Evolutionary conservation across 2,329 filamentous ascomycete genomes (phyloP).

Genomic region (Pleomassaria siparia): DNA sequence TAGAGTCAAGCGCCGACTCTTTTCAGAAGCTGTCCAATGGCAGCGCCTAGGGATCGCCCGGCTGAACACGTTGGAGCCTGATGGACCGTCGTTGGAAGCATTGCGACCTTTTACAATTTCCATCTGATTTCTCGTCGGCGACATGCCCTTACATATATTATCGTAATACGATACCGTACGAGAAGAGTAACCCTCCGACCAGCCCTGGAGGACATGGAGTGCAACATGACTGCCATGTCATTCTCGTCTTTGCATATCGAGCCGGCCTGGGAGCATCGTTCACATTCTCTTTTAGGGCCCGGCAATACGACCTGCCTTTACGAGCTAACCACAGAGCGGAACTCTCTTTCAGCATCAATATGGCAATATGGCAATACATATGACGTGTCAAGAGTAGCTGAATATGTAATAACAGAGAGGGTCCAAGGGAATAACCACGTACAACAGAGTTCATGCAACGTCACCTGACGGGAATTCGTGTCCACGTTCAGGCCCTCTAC

Average conservation of each 20-base stretch:
- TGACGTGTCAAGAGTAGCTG: constrained; percentile 9
- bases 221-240: too few species aligned
- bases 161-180: too few species aligned
- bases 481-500: constrained; percentile 5
- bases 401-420: too few species aligned
- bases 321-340: constrained; percentile 1
- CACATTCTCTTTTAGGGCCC: constrained; percentile 6
- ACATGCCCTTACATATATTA: neutral
- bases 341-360: constrained; percentile 3
- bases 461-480: constrained; percentile 6
- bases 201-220: too few species aligned
- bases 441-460: neutral
- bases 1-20: too few species aligned
- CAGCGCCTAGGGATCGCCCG: neutral
- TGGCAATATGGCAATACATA: too few species aligned
- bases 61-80: neutral
- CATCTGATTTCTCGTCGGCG: neutral
- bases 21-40: neutral
- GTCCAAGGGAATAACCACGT: too few species aligned
- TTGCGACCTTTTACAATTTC: too few species aligned
- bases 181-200: too few species aligned
- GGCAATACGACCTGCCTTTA: neutral
- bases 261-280: constrained; percentile 3
- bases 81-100: neutral
- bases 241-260: constrained; percentile 3